Base-by-base conservation (phyloP, 306 rosid species). In the Chamaecrista fasciculata region DNA sequence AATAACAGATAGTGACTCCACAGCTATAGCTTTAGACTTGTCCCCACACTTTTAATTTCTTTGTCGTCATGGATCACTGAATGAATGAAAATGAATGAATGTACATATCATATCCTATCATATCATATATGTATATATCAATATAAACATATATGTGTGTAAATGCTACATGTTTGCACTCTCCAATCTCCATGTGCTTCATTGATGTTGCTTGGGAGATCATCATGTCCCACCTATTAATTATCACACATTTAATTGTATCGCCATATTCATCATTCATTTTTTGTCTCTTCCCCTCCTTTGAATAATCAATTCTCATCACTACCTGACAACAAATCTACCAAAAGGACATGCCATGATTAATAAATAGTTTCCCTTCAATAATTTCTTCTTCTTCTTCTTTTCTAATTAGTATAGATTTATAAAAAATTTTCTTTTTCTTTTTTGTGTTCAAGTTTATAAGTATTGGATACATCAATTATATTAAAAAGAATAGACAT, bases 1-100 rank as follows among this genome's bases (percentile, higher is more conserved):
- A 82, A 75, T 53, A 72, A 67, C 62, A 71, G 89, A 83, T 53
- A 15, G 89, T 66, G 95, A 81, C 79, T 77, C 40, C 79, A 79
- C 83, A 83, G 36, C 79, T n/a, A n/a, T n/a, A n/a, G n/a, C n/a
- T n/a, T 34, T 77, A 73, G 83, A 75, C 66, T 70, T 79, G 89
- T 77, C 91, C 85, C 80, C 80, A 79, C 89, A 67, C 23, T 16
- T 61, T 55, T 11, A 6, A 15, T 44, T n/a, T 6, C 15, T 63
- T 63, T 78, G 68, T 76, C 76, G 62, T 77, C 76, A 71, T 76
- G n/a, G n/a, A n/a, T n/a, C n/a, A n/a, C n/a, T n/a, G n/a, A n/a
- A n/a, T n/a, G n/a, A n/a, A n/a, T n/a, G n/a, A n/a, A n/a, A n/a
- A n/a, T n/a, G n/a, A n/a, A n/a, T n/a, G n/a, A n/a, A n/a, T n/a